Evolutionary conservation across 805 yeast genomes (phyloP).

Genomic region (Candida ficus): DNA sequence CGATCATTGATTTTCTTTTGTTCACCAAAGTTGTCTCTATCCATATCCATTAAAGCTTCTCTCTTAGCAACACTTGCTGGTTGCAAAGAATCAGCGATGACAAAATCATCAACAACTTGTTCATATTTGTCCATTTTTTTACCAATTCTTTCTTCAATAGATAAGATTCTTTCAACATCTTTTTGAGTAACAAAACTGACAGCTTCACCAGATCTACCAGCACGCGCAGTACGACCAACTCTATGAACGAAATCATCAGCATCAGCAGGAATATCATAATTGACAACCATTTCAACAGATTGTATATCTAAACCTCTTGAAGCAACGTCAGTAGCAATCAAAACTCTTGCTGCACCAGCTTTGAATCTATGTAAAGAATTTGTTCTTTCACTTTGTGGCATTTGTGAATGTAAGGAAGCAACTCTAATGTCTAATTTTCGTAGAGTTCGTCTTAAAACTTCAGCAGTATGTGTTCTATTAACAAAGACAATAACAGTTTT

Average conservation of each 20-base stretch:
- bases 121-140: conserved; percentile 75
- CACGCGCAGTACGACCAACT: conserved; percentile 99
- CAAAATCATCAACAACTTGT: conserved; percentile 66
- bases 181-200: conserved; percentile 79
- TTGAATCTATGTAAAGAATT: conserved; percentile 88
- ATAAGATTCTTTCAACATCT: conserved; percentile 74
- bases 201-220: conserved; percentile 85
- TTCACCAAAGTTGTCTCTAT: conserved; percentile 83
- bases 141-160: conserved; percentile 82
- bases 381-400: conserved; percentile 90
- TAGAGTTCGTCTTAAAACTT: conserved; percentile 72
- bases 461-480: conserved; percentile 87
- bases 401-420: conserved; percentile 87
- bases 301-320: conserved; percentile 98
- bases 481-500: conserved; percentile 83
- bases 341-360: conserved; percentile 89
- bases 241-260: conserved; percentile 95
- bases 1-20: conserved; percentile 46
- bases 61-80: conserved; percentile 78
- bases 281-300: conserved; percentile 80
- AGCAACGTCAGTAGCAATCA: conserved; percentile 96
- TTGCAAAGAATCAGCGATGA: conserved; percentile 67
- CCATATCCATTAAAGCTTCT: conserved; percentile 92
- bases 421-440: conserved; percentile 71
- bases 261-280: conserved; percentile 92